Evolutionary conservation across 164 flowering plant genomes (phyloP), one percentile per base, ranked within the genome.

Genomic region (Magnolia sinica): DNA sequence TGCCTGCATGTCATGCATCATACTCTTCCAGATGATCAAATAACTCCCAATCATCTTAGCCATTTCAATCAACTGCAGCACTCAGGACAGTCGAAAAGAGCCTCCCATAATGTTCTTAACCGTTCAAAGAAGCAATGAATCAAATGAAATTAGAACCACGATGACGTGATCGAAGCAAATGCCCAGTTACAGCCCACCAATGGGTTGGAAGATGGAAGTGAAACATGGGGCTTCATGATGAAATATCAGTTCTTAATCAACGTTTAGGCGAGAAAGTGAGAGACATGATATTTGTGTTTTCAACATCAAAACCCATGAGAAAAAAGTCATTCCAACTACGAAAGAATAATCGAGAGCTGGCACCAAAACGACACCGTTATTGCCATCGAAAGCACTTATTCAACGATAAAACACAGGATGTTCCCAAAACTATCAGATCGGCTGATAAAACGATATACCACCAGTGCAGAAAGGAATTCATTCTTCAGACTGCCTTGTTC

Each of bases 401-500:
- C 61, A 11, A 11, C 4, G 18, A 16, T 16, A 55, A 55, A 55
- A 11, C 61, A 55, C 18, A 55, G 18, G 61, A 55, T 11, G 61
- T 55, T 55, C 13, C 61, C 61, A 55, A 55, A 55, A 55, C 61
- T 55, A 55, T 55, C 61, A 55, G 61, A 55, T 55, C 61, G 14
- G 18, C 61, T 55, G 61, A 55, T 55, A 55, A 55, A 55, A 13
- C 1, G 19, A 55, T 9, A 16, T 55, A 11, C 4, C 61, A 37
- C 61, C 3, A 68, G n/a, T 50, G 2, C 18, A 68, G 8, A 68
- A 4, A 14, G 22, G 9, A 13, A 49, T n/a, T 74, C 68, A 74
- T 45, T 74, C 76, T 64, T 74, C 76, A 74, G 68, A 2, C 37
- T 31, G 69, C 51, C 76, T 74, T 5, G 68, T 29, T 63, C 76